These are phyloP conservation scores for Aspergillus cavernicola DNA, from an alignment of 495 filamentous ascomycete genomes.

Conservation along the genomic window DNA sequence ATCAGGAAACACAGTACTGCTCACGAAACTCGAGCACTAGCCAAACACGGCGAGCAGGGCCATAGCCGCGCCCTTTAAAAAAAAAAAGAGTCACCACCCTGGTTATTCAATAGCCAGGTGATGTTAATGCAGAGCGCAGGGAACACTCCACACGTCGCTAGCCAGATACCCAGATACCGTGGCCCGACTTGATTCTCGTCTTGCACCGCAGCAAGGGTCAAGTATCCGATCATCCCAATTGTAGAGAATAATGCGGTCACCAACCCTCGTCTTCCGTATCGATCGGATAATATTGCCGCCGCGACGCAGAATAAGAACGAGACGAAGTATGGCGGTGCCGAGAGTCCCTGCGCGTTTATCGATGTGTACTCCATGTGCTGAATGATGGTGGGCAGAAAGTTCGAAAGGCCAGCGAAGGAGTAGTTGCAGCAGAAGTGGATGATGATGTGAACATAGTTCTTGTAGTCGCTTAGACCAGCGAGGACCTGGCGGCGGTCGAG, in stretches of 20 bases:
- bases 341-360: conserved; percentile 66
- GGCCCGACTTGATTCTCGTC: conserved; percentile 39
- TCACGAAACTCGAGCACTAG: conserved; percentile 29
- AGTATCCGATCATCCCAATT: conserved; percentile 62
- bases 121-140: conserved; percentile 58
- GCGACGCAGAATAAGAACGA: conserved; percentile 60
- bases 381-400: conserved; percentile 72
- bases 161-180: conserved; percentile 58
- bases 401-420: conserved; percentile 48
- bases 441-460: conserved; percentile 27
- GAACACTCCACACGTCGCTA: conserved; percentile 63
- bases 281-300: conserved; percentile 62
- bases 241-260: conserved; percentile 56
- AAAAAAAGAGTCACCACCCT: conserved; percentile 58
- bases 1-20: conserved; percentile 26
- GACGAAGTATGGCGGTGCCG: conserved; percentile 69
- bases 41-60: conserved; percentile 29
- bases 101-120: conserved; percentile 59
- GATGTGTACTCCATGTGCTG: conserved; percentile 63
- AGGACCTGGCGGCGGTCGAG: conserved; percentile 22
- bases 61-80: conserved; percentile 30
- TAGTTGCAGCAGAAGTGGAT: conserved; percentile 31
- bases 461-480: conserved; percentile 24
- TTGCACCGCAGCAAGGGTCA: conserved; percentile 51
- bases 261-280: conserved; percentile 55